These are phyloP conservation scores for Rhodotorula sphaerocarpa DNA, from an alignment of 768 basidiomycete species.

Conservation along the genomic window DNA sequence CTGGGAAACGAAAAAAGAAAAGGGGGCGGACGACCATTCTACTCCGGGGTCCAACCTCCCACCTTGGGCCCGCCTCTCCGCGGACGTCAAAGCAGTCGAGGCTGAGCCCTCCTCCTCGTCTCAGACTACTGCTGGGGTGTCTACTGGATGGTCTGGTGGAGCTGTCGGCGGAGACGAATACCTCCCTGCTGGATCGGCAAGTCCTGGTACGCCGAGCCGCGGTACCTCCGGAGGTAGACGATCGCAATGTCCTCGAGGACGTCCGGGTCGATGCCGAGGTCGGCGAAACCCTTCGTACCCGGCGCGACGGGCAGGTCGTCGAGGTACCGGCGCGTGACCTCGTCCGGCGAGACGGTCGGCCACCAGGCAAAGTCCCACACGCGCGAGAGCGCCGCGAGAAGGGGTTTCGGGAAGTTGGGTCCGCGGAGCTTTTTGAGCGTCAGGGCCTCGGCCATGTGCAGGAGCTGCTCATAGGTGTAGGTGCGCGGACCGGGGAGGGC, in stretches of 20 bases:
- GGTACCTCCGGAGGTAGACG: slow-evolving; percentile 78
- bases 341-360: slow-evolving; percentile 84
- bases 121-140: too few relatives aligned
- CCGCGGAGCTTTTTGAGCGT: slow-evolving; percentile 65
- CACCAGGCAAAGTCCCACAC: slow-evolving; percentile 68
- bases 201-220: slow-evolving; percentile 55
- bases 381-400: slow-evolving; percentile 60
- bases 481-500: slow-evolving; percentile 82
- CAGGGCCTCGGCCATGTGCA: slow-evolving; percentile 60
- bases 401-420: slow-evolving; percentile 66
- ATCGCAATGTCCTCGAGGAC: slow-evolving; percentile 83
- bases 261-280: slow-evolving; percentile 69
- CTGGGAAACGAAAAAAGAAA: too few relatives aligned
- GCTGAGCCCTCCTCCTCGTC: too few relatives aligned
- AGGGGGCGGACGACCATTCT: too few relatives aligned
- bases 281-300: slow-evolving; percentile 48
- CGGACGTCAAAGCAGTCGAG: too few relatives aligned
- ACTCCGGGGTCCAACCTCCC: too few relatives aligned
- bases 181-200: slow-evolving; percentile 42
- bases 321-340: slow-evolving; percentile 77
- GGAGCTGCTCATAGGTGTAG: slow-evolving; percentile 59
- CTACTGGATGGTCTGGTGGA: slow-evolving; percentile 36
- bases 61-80: too few relatives aligned
- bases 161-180: slow-evolving; percentile 37
- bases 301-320: slow-evolving; percentile 59